A percentile compares a stretch with the other conserved stretches of the same genome.
Evolutionary conservation across 2,329 filamentous ascomycete genomes (phyloP).

Genomic region (Exophiala dermatitidis): DNA sequence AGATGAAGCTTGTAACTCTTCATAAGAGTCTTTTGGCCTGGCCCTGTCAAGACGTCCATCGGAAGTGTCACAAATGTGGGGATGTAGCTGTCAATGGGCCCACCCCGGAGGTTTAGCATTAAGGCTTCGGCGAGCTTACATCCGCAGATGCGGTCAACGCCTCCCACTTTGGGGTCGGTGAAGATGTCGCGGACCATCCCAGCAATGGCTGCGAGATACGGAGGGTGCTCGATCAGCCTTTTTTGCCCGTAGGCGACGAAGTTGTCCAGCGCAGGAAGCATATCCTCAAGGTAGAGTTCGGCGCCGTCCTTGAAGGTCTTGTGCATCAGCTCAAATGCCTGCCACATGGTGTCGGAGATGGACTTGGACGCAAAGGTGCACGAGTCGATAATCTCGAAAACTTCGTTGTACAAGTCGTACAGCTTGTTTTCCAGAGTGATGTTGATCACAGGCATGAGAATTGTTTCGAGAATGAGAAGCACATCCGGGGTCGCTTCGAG

Average conservation of each 20-base stretch:
- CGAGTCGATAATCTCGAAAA: slow-evolving; percentile 98
- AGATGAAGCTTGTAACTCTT: slow-evolving; percentile 93
- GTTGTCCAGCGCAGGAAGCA: slow-evolving; percentile 96
- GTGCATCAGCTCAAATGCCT: slow-evolving; percentile 94
- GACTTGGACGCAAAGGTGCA: slow-evolving; percentile 96
- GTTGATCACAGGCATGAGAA: slow-evolving; percentile 93
- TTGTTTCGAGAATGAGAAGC: slow-evolving; percentile 84
- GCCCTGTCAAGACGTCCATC: slow-evolving; percentile 69
- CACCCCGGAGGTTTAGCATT: slow-evolving; percentile 87
- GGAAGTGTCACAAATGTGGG: slow-evolving; percentile 82
- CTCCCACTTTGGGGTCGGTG: slow-evolving; percentile 80
- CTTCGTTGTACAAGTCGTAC: slow-evolving; percentile 94
- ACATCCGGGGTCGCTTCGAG: slow-evolving; percentile 96
- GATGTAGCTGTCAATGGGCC: slow-evolving; percentile 73
- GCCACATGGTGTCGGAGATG: slow-evolving; percentile 97
- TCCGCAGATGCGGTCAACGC: slow-evolving; percentile 90
- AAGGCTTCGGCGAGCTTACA: slow-evolving; percentile 96
- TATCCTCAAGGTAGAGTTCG: slow-evolving; percentile 95
- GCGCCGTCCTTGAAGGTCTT: slow-evolving; percentile 94
- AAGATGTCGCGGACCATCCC: slow-evolving; percentile 97
- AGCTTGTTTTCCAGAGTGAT: slow-evolving; percentile 97
- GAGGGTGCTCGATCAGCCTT: slow-evolving; percentile 71
- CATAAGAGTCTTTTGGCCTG: slow-evolving; percentile 62
- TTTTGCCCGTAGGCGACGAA: slow-evolving; percentile 88
- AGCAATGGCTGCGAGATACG: slow-evolving; percentile 80